Evolutionary conservation across 805 yeast genomes (phyloP).

Genomic region (Ogataea corticis): DNA sequence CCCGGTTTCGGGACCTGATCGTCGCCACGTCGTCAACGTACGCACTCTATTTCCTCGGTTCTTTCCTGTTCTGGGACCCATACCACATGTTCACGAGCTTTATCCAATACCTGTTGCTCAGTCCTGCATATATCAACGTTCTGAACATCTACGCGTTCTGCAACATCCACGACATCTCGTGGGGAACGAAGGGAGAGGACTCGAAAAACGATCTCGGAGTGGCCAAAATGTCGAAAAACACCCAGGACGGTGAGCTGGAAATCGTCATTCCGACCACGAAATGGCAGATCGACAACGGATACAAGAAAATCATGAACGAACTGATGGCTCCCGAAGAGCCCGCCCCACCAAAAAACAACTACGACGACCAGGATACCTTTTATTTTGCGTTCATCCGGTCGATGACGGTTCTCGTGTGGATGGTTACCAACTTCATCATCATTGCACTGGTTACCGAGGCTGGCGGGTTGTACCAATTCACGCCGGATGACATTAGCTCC

Average conservation of each 20-base stretch:
- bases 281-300: slow-evolving; percentile 74
- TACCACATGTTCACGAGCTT: slow-evolving; percentile 91
- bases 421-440: slow-evolving; percentile 78
- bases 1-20: slow-evolving; percentile 80
- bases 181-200: slow-evolving; percentile 94
- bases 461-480: slow-evolving; percentile 67
- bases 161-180: slow-evolving; percentile 92
- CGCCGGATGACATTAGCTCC: slow-evolving; percentile 33
- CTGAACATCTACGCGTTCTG: slow-evolving; percentile 94
- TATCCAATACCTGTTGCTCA: slow-evolving; percentile 75
- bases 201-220: slow-evolving; percentile 76
- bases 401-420: slow-evolving; percentile 85
- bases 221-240: slow-evolving; percentile 58
- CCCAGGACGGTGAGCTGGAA: slow-evolving; percentile 63
- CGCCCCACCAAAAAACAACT: slow-evolving; percentile 20
- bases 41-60: slow-evolving; percentile 73
- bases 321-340: slow-evolving; percentile 44
- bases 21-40: slow-evolving; percentile 88
- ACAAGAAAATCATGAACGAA: slow-evolving; percentile 61
- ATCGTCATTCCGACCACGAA: slow-evolving; percentile 74
- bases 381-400: slow-evolving; percentile 92
- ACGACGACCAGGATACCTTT: slow-evolving; percentile 60
- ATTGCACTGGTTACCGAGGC: slow-evolving; percentile 82
- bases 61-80: slow-evolving; percentile 83
- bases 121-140: slow-evolving; percentile 90